Percentiles rank a stretch among this genome's conserved stretches.
These are phyloP conservation scores for Tanacetum coccineum DNA, from an alignment of 129 eudicot genomes.

Conservation along the genomic window DNA sequence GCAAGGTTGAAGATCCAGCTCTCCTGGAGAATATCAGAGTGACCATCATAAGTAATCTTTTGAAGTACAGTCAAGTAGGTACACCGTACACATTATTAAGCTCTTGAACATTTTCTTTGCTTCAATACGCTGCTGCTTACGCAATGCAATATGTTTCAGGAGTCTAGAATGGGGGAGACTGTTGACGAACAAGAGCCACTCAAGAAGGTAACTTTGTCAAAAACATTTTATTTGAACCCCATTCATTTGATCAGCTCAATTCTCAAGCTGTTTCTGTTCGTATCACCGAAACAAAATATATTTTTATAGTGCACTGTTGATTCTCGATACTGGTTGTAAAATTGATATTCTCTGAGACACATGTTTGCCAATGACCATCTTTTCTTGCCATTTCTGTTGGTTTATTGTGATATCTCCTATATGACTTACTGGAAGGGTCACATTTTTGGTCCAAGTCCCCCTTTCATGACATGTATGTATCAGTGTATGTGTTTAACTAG, in stretches of 20 bases:
- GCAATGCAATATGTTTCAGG: constrained; percentile 38
- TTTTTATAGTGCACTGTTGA: too few relatives aligned
- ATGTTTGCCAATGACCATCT: too few relatives aligned
- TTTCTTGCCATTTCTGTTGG: too few relatives aligned
- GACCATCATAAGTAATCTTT: constrained; percentile 83
- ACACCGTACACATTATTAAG: constrained; percentile 7
- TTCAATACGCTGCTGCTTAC: constrained; percentile 1
- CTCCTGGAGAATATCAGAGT: constrained; percentile 87
- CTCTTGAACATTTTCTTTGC: constrained; percentile 6
- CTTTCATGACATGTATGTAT: too few relatives aligned
- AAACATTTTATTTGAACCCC: neutral
- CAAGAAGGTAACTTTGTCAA: constrained; percentile 56
- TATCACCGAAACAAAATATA: too few relatives aligned
- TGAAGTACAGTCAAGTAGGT: constrained; percentile 92
- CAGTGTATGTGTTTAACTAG: too few relatives aligned
- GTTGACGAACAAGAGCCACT: constrained; percentile 84
- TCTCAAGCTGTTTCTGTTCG: too few relatives aligned
- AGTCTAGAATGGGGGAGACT: constrained; percentile 97
- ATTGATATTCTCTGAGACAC: too few relatives aligned
- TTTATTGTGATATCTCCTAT: constrained; percentile 10
- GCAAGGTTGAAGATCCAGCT: constrained; percentile 97
- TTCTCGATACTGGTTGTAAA: too few relatives aligned
- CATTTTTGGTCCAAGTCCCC: too few relatives aligned
- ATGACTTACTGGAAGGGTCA: too few relatives aligned
- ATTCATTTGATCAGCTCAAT: too few relatives aligned